Conservation (phyloP, 805 yeast genomes). For the Metschnikowia hibisci region DNA sequence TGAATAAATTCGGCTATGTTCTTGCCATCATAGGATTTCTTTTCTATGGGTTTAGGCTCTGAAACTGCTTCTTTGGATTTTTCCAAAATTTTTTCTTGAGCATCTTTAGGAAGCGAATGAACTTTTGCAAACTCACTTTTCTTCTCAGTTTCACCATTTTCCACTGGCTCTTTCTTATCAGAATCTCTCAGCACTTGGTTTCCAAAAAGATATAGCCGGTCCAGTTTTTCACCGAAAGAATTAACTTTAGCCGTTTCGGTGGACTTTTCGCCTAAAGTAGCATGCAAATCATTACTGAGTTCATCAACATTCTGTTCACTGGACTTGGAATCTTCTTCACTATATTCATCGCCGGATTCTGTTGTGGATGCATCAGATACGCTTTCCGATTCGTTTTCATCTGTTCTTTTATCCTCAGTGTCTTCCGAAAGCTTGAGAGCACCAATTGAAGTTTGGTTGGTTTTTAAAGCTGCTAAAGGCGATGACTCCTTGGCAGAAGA, state of each 20-base stretch:
- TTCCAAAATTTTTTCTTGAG: too few species aligned
- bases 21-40: conserved; percentile 4
- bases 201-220: too few species aligned
- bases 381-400: background rate
- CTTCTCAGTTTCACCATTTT: too few species aligned
- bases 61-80: background rate
- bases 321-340: background rate
- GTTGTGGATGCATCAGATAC: background rate
- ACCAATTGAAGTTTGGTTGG: too few species aligned
- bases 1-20: conserved; percentile 5
- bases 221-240: background rate
- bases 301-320: background rate
- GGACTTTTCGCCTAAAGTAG: background rate
- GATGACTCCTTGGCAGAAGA: background rate
- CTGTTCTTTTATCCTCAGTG: too few species aligned
- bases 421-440: too few species aligned
- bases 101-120: too few species aligned
- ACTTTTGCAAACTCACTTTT: too few species aligned
- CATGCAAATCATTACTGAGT: background rate
- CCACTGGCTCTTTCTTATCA: too few species aligned
- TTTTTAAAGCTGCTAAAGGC: background rate
- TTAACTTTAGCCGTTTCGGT: background rate
- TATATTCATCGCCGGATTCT: conserved; percentile 1
- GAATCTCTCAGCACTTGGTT: too few species aligned
- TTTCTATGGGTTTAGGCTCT: background rate